Conservation (phyloP, 345 rosid species). For the Salix exigua region DNA sequence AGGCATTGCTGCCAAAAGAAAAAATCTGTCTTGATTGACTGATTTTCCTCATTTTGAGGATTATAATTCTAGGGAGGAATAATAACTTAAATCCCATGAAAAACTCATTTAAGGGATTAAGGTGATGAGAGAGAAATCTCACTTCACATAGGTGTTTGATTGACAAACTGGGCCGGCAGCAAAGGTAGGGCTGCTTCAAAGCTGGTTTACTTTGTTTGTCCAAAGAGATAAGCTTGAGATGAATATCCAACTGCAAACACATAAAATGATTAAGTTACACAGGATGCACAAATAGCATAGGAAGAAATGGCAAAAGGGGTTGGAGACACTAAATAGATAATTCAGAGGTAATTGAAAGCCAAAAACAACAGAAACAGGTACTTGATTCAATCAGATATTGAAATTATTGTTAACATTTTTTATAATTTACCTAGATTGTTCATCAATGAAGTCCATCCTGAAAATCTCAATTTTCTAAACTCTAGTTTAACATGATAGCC, state of each 20-base stretch:
- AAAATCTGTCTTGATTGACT: neutral
- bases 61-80: neutral
- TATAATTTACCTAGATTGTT: neutral
- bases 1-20: neutral
- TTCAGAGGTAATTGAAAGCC: conserved; percentile 3
- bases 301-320: neutral
- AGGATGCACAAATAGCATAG: neutral
- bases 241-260: conserved; percentile 27
- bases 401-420: neutral
- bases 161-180: conserved; percentile 27
- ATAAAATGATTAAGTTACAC: conserved; percentile 7
- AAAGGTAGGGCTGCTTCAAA: conserved; percentile 28
- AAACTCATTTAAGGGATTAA: neutral
- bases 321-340: neutral
- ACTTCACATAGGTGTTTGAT: conserved; percentile 23
- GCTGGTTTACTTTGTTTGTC: conserved; percentile 9
- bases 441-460: neutral
- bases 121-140: conserved; percentile 5
- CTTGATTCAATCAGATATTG: neutral
- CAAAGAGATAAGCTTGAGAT: conserved; percentile 25
- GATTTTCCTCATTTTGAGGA: neutral
- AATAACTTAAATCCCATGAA: neutral
- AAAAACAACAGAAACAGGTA: neutral
- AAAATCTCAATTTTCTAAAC: neutral
- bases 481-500: neutral